Percentiles rank a stretch among this genome's conserved stretches.
phyloP scores from a whole-genome alignment of 164 flowering plant genomes.

The Aristolochia fimbriata region DNA sequence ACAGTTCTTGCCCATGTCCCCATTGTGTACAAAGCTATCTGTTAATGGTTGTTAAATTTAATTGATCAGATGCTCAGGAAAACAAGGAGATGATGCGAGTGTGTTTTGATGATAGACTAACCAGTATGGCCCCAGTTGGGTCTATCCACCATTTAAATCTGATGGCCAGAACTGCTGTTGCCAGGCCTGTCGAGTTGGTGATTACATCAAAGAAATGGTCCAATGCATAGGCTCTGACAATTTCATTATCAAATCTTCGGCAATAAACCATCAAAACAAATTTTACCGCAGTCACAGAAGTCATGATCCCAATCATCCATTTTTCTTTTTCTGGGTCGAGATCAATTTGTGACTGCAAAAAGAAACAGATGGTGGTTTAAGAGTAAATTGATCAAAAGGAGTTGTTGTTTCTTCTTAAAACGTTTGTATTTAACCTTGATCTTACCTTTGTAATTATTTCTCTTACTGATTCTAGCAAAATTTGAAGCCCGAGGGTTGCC shows the following conservation, averaged over 20 bases:
- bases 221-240: conserved; percentile 69
- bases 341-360: background rate
- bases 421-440: too few species aligned
- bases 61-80: too few species aligned
- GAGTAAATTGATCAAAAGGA: too few species aligned
- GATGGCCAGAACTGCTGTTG: conserved; percentile 53
- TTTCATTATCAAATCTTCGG: conserved; percentile 57
- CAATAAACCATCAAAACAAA: conserved; percentile 63
- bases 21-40: conserved; percentile 84
- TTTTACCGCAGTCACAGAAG: conserved; percentile 54
- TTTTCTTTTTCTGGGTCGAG: conserved; percentile 30
- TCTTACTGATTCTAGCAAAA: conserved; percentile 50
- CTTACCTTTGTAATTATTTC: conserved; percentile 40
- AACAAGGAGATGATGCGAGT: background rate
- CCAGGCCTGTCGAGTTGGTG: conserved; percentile 70
- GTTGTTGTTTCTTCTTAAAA: too few species aligned
- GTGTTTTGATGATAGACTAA: conserved; percentile 17
- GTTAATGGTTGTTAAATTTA: conserved; percentile 7
- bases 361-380: too few species aligned
- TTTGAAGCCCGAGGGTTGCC: conserved; percentile 75
- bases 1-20: conserved; percentile 67
- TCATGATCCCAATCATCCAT: conserved; percentile 88
- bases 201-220: conserved; percentile 82
- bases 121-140: conserved; percentile 70
- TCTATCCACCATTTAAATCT: conserved; percentile 67